Base-by-base conservation (phyloP, 2,329 filamentous ascomycete genomes). In the Pseudopithomyces maydicus region DNA sequence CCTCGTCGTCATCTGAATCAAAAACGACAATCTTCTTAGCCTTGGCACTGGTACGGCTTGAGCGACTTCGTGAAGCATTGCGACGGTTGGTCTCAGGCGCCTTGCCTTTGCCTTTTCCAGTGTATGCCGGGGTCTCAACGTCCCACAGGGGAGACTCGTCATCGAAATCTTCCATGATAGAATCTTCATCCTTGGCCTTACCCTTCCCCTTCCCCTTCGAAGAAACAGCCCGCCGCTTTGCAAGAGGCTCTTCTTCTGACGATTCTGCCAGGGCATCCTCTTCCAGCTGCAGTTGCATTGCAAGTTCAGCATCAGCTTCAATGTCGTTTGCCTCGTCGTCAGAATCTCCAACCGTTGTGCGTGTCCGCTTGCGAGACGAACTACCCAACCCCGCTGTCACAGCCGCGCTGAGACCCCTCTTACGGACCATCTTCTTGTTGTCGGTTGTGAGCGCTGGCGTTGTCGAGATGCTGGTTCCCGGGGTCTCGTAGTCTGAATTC, bases 391-490 rank as follows among this genome's bases (percentile, higher is more conserved):
- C 58, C 17, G 59, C 61, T 22, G 48, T 62, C 6, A 64, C 52
- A 54, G 62, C 56, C 54, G 62, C 58, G 53, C 61, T 62, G 33
- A 67, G 50, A 26, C 59, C 56, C 41, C 66, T 69, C 58, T 70
- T 65, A 41, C 63, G 56, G 50, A 66, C 68, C 48, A 73, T 62
- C 48, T 58, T 53, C 23, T 61, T 63, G 46, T 65, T 60, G 41
- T 59, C 55, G 53, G 61, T 8, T 7, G 79, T 79, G 22, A 79
- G 76, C 20, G 77, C 80, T 3, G 85, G 86, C 10, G 86, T 88
- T 17, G 78, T 79, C 45, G 79, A 77, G 52, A 81, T 79, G 71
- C 85, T 88, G 19, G 88, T 90, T 36, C 79, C 83, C 4, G 87
- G 86, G 3, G 88, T 90, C 56, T 85, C 86, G 65, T 82, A 84